Percentiles rank a stretch among this genome's conserved stretches.
Conservation (phyloP, 2,329 filamentous ascomycete genomes). For the Rosellinia necatrix region DNA sequence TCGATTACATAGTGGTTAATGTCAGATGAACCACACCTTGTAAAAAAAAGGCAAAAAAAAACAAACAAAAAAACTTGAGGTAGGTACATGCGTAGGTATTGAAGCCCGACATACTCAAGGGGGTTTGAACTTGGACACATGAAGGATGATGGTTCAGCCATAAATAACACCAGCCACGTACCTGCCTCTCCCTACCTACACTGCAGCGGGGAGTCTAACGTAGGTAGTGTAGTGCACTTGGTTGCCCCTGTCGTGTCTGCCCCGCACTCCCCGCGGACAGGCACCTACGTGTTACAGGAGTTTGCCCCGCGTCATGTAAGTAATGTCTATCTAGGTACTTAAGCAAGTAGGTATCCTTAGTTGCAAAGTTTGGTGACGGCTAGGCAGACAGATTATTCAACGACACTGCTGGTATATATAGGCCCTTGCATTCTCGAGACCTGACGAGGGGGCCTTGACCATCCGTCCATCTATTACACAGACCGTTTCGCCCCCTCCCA, state of each 20-base stretch:
- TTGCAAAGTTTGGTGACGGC: neutral
- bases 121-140: too few species aligned
- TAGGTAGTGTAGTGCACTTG: too few species aligned
- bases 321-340: too few species aligned
- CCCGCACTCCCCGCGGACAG: slow-evolving; percentile 5
- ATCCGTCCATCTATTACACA: neutral
- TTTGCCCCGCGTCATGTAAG: slow-evolving; percentile 23
- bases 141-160: too few species aligned
- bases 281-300: slow-evolving; percentile 14
- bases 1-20: too few species aligned
- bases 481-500: neutral
- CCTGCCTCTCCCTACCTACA: neutral
- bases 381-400: slow-evolving; percentile 15
- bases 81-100: neutral
- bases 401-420: neutral
- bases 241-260: slow-evolving; percentile 20
- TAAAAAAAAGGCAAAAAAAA: too few species aligned
- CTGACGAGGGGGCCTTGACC: neutral
- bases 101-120: too few species aligned
- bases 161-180: too few species aligned
- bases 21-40: too few species aligned
- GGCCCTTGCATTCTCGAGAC: neutral
- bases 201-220: too few species aligned
- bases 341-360: too few species aligned
- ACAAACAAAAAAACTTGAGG: too few species aligned